phyloP scores from a whole-genome alignment of 208 protist species.

The Trypanosoma conorhini region DNA sequence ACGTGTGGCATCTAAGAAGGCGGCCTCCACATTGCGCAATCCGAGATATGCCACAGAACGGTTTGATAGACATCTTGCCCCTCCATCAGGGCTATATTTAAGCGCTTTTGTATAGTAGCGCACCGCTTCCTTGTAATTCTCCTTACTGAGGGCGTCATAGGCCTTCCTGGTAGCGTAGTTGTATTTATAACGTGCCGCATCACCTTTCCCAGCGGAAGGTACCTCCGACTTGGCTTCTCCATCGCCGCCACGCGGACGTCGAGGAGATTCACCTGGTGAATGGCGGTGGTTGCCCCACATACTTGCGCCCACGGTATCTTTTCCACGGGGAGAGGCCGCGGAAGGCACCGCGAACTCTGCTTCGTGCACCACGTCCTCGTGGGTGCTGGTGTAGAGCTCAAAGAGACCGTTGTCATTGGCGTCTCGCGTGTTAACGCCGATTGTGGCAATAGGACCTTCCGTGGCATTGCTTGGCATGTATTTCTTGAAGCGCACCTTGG shows the following conservation, averaged over 20 bases:
- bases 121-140: slow-evolving; percentile 62
- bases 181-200: slow-evolving; percentile 17
- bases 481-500: slow-evolving; percentile 74
- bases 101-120: slow-evolving; percentile 72
- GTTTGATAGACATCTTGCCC: slow-evolving; percentile 63
- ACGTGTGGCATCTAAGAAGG: slow-evolving; percentile 55
- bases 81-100: slow-evolving; percentile 55
- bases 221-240: background rate
- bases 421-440: background rate
- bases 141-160: slow-evolving; percentile 48
- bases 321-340: background rate
- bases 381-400: slow-evolving; percentile 10
- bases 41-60: slow-evolving; percentile 69
- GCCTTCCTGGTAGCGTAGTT: slow-evolving; percentile 57
- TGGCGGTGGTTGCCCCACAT: background rate
- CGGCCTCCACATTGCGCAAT: slow-evolving; percentile 44
- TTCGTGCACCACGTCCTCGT: background rate
- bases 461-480: slow-evolving; percentile 36
- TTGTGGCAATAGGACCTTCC: background rate
- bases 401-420: slow-evolving; percentile 2
- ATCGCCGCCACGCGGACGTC: background rate
- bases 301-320: background rate
- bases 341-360: background rate
- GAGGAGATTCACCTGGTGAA: background rate
- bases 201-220: background rate